Evolutionary conservation across 306 rosid genomes (phyloP).

Genomic region (Ormosia semicastrata): DNA sequence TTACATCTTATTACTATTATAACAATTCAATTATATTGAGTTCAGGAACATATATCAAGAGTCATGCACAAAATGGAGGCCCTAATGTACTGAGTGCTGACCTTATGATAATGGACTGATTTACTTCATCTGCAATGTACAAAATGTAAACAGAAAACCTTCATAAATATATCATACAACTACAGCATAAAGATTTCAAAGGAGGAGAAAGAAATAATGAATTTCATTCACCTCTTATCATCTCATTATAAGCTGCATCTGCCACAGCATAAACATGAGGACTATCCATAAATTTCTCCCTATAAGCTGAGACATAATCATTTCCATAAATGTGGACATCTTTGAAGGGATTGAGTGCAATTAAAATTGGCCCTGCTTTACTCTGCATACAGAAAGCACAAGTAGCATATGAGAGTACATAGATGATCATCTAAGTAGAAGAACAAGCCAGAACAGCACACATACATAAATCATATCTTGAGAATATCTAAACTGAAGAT

Average conservation of each 20-base stretch:
- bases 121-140: slow-evolving; percentile 72
- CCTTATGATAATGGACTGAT: slow-evolving; percentile 95
- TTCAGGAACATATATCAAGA: slow-evolving; percentile 6
- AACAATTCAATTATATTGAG: not conserved
- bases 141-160: slow-evolving; percentile 32
- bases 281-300: slow-evolving; percentile 49
- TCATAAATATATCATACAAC: slow-evolving; percentile 28
- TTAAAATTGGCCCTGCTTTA: slow-evolving; percentile 87
- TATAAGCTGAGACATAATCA: slow-evolving; percentile 57
- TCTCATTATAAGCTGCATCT: slow-evolving; percentile 76
- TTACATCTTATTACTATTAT: not conserved
- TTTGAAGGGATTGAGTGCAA: slow-evolving; percentile 90
- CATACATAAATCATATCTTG: slow-evolving; percentile 83
- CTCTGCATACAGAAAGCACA: slow-evolving; percentile 58
- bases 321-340: slow-evolving; percentile 65
- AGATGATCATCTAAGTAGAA: slow-evolving; percentile 16
- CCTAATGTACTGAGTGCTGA: slow-evolving; percentile 38
- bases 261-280: slow-evolving; percentile 88
- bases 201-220: slow-evolving; percentile 4
- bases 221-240: slow-evolving; percentile 67
- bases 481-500: slow-evolving; percentile 72
- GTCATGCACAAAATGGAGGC: slow-evolving; percentile 12
- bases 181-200: slow-evolving; percentile 6
- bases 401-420: slow-evolving; percentile 26
- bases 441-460: slow-evolving; percentile 30